Evolutionary conservation across 257 asterid species (phyloP).

Genomic region (Nicotiana benthamiana): DNA sequence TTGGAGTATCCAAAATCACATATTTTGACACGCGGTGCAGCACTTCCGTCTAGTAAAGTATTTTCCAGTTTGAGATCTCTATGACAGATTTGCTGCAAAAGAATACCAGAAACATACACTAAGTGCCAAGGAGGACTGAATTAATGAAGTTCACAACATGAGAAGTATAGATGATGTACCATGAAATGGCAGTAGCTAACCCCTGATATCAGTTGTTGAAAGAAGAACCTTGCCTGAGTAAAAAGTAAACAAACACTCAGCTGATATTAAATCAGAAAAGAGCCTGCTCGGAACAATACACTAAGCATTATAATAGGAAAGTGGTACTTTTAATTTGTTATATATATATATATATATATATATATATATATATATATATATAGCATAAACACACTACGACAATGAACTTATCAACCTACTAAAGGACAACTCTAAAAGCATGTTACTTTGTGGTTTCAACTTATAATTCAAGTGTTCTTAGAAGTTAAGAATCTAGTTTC

Average conservation of each 20-base stretch:
- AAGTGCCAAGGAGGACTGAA: not conserved
- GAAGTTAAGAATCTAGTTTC: not conserved
- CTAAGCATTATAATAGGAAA: not conserved
- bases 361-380: no score
- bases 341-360: no score
- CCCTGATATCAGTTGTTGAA: conserved; percentile 39
- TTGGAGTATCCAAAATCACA: conserved; percentile 45
- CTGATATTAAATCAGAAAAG: not conserved
- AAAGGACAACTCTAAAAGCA: not conserved
- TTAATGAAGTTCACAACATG: not conserved
- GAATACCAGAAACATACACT: not conserved
- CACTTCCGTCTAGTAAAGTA: conserved; percentile 32
- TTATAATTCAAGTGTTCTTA: not conserved
- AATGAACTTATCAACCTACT: not conserved
- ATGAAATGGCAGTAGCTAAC: conserved; percentile 42
- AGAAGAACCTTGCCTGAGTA: conserved; percentile 38
- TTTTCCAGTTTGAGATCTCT: conserved; percentile 46
- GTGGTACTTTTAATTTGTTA: not conserved
- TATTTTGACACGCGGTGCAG: conserved; percentile 37
- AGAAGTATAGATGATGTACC: conserved; percentile 16
- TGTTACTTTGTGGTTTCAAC: not conserved
- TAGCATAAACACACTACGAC: no score
- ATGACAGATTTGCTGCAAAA: conserved; percentile 35
- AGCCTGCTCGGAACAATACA: not conserved
- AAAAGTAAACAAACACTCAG: not conserved